These are phyloP conservation scores for Asterophora lycoperdoides DNA, from an alignment of 768 basidiomycete genomes.

Conservation along the genomic window DNA sequence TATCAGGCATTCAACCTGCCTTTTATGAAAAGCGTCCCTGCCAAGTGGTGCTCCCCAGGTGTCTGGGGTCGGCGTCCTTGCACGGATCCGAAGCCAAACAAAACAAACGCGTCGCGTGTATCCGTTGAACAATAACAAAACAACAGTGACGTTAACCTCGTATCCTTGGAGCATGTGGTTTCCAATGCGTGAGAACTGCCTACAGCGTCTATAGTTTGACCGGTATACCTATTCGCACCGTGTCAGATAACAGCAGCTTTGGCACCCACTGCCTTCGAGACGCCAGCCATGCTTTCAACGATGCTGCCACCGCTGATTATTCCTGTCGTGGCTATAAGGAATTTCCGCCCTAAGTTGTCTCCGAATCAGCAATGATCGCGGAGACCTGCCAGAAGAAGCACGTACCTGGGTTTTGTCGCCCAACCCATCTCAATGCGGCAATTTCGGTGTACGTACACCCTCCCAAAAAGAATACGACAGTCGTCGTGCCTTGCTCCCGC, in stretches of 20 bases:
- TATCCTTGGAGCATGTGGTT: constrained; percentile 25
- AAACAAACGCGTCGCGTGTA: constrained; percentile 50
- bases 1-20: constrained; percentile 16
- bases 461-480: constrained; percentile 94
- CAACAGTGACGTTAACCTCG: constrained; percentile 3
- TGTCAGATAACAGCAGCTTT: constrained; percentile 43
- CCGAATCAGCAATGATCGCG: constrained; percentile 10
- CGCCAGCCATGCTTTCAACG: constrained; percentile 61
- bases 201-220: background rate
- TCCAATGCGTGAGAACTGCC: constrained; percentile 11
- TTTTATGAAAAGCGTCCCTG: constrained; percentile 6
- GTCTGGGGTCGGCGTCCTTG: constrained; percentile 20
- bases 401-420: constrained; percentile 76
- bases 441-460: constrained; percentile 98
- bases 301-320: constrained; percentile 78
- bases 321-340: constrained; percentile 88
- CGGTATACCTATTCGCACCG: constrained; percentile 6
- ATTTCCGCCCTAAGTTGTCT: constrained; percentile 61
- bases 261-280: constrained; percentile 25
- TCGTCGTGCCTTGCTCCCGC: constrained; percentile 67
- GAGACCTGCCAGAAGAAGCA: constrained; percentile 16
- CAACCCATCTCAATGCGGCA: constrained; percentile 90
- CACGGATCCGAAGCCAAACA: constrained; percentile 21
- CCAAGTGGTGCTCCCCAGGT: constrained; percentile 19
- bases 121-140: constrained; percentile 12